These are phyloP conservation scores for Pythium grandisporangium DNA, from an alignment of 352 stramenopile genomes.

Conservation along the genomic window DNA sequence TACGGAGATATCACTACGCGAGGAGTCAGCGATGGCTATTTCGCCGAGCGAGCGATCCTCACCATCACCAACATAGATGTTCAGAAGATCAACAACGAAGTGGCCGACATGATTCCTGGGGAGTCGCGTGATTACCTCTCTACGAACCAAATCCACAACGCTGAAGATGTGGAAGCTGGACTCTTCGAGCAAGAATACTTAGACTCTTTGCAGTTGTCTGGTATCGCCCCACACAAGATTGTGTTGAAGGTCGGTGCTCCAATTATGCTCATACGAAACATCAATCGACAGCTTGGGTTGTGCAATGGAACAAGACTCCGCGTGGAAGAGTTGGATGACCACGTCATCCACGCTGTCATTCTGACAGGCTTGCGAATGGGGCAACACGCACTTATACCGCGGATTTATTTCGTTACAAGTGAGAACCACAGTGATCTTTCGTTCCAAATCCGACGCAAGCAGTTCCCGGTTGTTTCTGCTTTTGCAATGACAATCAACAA, in stretches of 20 bases:
- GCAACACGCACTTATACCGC: conserved; percentile 7
- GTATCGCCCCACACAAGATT: conserved; percentile 14
- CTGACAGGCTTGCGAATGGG: conserved; percentile 8
- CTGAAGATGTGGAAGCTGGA: neutral
- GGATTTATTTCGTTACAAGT: conserved; percentile 5
- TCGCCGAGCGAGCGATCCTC: conserved; percentile 1
- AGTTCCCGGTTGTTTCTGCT: conserved; percentile 6
- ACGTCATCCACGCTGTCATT: conserved; percentile 16
- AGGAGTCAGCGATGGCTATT: neutral
- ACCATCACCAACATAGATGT: neutral
- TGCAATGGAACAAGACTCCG: conserved; percentile 17
- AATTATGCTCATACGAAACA: conserved; percentile 21
- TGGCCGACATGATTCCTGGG: neutral
- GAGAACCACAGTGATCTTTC: no score
- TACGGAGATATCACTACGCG: neutral
- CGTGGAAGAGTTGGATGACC: conserved; percentile 5
- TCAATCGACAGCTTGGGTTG: conserved; percentile 13
- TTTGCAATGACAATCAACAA: conserved; percentile 17
- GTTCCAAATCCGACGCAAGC: conserved; percentile 4
- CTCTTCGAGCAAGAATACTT: conserved; percentile 1
- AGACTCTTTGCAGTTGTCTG: conserved; percentile 10
- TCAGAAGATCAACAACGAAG: neutral
- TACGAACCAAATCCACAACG: neutral
- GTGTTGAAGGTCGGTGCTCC: conserved; percentile 7
- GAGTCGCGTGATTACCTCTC: neutral